phyloP scores from a whole-genome alignment of 257 asterid species.

The Marsdenia floribunda region DNA sequence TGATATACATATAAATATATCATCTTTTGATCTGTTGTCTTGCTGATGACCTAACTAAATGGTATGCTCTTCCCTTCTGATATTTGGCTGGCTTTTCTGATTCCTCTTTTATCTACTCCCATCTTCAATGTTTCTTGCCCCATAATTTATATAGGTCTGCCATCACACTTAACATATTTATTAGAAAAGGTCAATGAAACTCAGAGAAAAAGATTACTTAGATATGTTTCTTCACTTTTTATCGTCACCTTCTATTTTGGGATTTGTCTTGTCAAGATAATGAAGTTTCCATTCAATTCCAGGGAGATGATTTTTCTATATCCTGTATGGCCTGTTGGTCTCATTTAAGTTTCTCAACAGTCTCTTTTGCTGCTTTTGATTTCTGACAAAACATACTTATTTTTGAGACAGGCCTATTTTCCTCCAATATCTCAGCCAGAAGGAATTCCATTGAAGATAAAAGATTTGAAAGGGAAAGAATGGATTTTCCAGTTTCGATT shows the following conservation, averaged over 20 bases:
- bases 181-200: neutral
- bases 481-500: constrained; percentile 94
- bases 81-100: neutral
- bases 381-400: constrained; percentile 23
- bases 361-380: constrained; percentile 11
- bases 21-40: neutral
- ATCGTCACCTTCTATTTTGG: neutral
- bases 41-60: neutral
- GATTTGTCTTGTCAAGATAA: neutral
- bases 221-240: neutral
- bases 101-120: neutral
- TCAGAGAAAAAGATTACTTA: neutral
- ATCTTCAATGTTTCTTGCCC: neutral
- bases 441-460: constrained; percentile 74
- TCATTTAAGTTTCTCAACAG: neutral
- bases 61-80: neutral
- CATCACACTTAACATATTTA: neutral
- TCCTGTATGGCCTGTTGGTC: neutral
- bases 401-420: constrained; percentile 64
- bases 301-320: neutral
- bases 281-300: neutral
- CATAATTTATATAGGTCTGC: neutral
- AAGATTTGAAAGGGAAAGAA: constrained; percentile 80
- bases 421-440: constrained; percentile 86
- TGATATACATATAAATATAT: neutral